These are phyloP conservation scores for Gossypium longicalyx DNA, from an alignment of 345 rosid species.

Conservation along the genomic window DNA sequence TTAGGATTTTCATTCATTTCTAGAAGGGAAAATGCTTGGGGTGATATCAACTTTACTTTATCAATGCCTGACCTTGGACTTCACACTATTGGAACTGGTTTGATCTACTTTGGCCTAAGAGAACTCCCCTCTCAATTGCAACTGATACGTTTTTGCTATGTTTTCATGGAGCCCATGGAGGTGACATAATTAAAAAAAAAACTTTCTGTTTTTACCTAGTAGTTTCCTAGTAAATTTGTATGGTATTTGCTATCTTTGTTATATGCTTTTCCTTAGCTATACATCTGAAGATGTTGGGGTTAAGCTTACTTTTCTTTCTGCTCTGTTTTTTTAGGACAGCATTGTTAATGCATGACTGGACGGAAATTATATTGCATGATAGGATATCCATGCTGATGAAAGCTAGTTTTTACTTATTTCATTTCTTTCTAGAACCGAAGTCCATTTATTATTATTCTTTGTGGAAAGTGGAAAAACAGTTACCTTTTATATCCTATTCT, in stretches of 20 bases:
- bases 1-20: not conserved
- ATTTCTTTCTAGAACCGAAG: not conserved
- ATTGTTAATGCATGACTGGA: not conserved
- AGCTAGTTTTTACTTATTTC: constrained; percentile 7
- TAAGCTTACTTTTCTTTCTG: constrained; percentile 1
- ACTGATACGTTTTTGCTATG: not conserved
- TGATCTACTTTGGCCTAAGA: not conserved
- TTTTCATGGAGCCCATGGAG: not conserved
- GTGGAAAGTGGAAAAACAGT: not conserved
- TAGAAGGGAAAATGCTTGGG: not conserved
- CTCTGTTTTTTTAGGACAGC: not conserved
- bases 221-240: not conserved
- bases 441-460: not conserved
- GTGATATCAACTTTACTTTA: not conserved
- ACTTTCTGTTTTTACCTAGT: not conserved
- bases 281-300: not conserved
- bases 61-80: not conserved
- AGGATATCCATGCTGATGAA: not conserved
- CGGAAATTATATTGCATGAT: not conserved
- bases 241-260: not conserved
- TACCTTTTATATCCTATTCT: not conserved
- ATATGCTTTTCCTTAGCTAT: not conserved
- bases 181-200: not conserved
- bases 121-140: not conserved
- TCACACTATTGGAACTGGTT: not conserved